Percentiles rank a stretch among this genome's conserved stretches.
These are phyloP conservation scores for Globisporangium spiculum DNA, from an alignment of 352 stramenopile genomes.

Conservation along the genomic window DNA sequence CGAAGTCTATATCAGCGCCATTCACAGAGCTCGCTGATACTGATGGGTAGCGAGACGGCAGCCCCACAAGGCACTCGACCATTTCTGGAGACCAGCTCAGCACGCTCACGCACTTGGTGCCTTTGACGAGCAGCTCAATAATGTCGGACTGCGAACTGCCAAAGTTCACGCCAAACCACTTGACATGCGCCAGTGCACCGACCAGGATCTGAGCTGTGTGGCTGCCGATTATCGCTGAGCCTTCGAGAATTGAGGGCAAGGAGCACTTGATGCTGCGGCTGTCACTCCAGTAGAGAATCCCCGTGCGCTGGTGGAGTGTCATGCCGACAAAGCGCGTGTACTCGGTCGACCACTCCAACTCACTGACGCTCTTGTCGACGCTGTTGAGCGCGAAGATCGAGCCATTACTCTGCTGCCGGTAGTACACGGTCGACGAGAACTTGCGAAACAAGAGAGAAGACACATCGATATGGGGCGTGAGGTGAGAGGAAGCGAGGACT, in stretches of 20 bases:
- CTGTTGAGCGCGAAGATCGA: conserved; percentile 57
- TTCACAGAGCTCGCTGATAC: not conserved
- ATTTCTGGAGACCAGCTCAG: conserved; percentile 31
- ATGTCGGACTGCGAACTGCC: conserved; percentile 24
- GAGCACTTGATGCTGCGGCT: conserved; percentile 34
- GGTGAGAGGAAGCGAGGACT: not conserved
- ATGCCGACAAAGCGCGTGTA: conserved; percentile 49
- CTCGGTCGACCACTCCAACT: conserved; percentile 33
- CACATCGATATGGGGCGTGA: not conserved
- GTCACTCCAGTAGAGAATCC: conserved; percentile 62
- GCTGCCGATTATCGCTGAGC: not conserved
- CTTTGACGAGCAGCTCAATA: conserved; percentile 38
- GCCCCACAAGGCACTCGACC: conserved; percentile 58
- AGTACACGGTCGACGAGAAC: conserved; percentile 63
- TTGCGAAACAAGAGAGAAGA: conserved; percentile 1
- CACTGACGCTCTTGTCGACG: conserved; percentile 27
- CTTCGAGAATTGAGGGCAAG: conserved; percentile 9
- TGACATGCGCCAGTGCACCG: conserved; percentile 38
- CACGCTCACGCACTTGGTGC: conserved; percentile 40
- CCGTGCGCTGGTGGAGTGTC: conserved; percentile 32
- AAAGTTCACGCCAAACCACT: conserved; percentile 63
- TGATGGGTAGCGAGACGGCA: conserved; percentile 29
- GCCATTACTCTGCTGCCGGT: conserved; percentile 41
- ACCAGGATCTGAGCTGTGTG: conserved; percentile 25
- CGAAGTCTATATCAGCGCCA: not conserved